Percentiles rank a stretch among this genome's conserved stretches.
phyloP scores from a whole-genome alignment of 1,284 basidiomycete species.

The Trametes hirsuta region DNA sequence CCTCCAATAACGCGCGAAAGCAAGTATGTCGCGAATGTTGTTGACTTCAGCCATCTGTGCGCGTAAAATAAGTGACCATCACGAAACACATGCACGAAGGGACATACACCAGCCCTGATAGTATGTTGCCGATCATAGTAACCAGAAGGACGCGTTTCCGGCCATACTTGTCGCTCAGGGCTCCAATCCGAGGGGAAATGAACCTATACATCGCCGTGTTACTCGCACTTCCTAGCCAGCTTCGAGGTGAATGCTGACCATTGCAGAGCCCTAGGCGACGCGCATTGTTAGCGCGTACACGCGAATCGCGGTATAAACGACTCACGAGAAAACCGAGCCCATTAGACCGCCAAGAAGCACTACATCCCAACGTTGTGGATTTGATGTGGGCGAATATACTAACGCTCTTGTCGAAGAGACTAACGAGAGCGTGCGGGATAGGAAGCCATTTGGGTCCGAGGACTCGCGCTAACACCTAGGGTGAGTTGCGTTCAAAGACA shows the following conservation, averaged over 20 bases:
- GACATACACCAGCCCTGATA: slow-evolving; percentile 79
- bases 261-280: slow-evolving; percentile 69
- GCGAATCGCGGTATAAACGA: slow-evolving; percentile 19
- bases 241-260: slow-evolving; percentile 36
- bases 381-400: slow-evolving; percentile 60
- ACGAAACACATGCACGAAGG: not conserved
- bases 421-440: slow-evolving; percentile 66
- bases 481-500: not conserved
- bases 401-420: slow-evolving; percentile 66
- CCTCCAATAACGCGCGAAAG: slow-evolving; percentile 89
- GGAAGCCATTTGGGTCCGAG: slow-evolving; percentile 67
- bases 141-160: slow-evolving; percentile 79
- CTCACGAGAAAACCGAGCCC: slow-evolving; percentile 89
- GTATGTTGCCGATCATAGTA: slow-evolving; percentile 90
- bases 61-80: not conserved
- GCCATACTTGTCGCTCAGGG: slow-evolving; percentile 84
- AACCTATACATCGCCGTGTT: slow-evolving; percentile 38
- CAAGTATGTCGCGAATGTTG: slow-evolving; percentile 85
- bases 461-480: slow-evolving; percentile 58
- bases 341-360: slow-evolving; percentile 86
- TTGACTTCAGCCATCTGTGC: slow-evolving; percentile 83
- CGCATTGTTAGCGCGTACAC: slow-evolving; percentile 6
- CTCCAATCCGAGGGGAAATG: slow-evolving; percentile 83
- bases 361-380: slow-evolving; percentile 79
- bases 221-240: not conserved